These are phyloP conservation scores for Hyaloperonospora arabidopsidis DNA, from an alignment of 352 stramenopile species.

Conservation along the genomic window DNA sequence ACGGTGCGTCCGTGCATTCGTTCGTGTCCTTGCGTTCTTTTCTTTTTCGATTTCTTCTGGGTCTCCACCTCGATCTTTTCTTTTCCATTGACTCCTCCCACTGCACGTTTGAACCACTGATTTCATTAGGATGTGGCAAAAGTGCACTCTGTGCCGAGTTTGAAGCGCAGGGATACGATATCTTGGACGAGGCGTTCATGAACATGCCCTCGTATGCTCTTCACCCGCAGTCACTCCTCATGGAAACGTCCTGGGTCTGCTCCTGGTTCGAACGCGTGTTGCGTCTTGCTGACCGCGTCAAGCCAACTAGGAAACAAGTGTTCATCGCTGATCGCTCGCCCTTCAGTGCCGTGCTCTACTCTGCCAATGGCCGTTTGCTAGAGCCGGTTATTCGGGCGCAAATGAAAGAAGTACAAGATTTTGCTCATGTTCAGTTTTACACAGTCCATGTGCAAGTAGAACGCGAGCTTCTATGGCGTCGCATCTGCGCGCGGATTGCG, in stretches of 20 bases:
- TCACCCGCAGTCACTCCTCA: slow-evolving; percentile 84
- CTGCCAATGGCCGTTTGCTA: slow-evolving; percentile 54
- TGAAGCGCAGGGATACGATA: slow-evolving; percentile 59
- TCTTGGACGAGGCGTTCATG: slow-evolving; percentile 85
- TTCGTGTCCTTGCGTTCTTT: neutral
- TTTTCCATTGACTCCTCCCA: no score
- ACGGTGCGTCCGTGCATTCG: slow-evolving; percentile 29
- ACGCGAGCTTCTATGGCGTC: slow-evolving; percentile 62
- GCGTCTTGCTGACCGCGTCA: slow-evolving; percentile 45
- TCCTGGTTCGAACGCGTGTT: slow-evolving; percentile 87
- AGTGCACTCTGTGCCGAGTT: slow-evolving; percentile 74
- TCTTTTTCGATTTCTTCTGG: slow-evolving; percentile 5
- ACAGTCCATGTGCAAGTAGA: slow-evolving; percentile 79
- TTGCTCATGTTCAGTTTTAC: slow-evolving; percentile 75
- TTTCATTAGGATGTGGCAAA: slow-evolving; percentile 53
- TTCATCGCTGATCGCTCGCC: slow-evolving; percentile 83
- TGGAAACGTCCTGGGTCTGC: slow-evolving; percentile 87
- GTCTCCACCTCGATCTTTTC: no score
- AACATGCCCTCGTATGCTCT: slow-evolving; percentile 81
- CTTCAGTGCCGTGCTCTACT: slow-evolving; percentile 82
- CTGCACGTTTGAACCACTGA: no score
- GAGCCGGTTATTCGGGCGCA: slow-evolving; percentile 78
- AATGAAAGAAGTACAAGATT: slow-evolving; percentile 72
- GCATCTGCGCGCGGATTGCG: slow-evolving; percentile 55
- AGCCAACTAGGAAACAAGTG: slow-evolving; percentile 42